A percentile compares a stretch with the other conserved stretches of the same genome.
phyloP scores from a whole-genome alignment of 2,329 filamentous ascomycete species.

The Colletotrichum sansevieriae region DNA sequence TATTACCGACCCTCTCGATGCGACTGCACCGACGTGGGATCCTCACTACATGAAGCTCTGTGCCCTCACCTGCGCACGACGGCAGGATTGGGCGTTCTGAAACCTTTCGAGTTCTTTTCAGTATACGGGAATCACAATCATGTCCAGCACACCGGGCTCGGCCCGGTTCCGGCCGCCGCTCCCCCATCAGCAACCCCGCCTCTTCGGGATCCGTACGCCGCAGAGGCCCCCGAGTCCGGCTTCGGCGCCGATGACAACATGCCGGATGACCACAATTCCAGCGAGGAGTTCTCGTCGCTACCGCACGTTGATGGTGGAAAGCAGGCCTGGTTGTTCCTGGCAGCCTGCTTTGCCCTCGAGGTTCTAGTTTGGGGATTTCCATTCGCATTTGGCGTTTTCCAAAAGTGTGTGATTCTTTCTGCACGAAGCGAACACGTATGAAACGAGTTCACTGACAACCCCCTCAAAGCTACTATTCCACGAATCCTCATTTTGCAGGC shows the following conservation, averaged over 20 bases:
- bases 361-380: conserved; percentile 73
- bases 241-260: conserved; percentile 11
- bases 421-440: too few relatives aligned
- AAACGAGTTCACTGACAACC: too few relatives aligned
- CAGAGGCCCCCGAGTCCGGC: conserved; percentile 6
- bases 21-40: too few relatives aligned
- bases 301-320: conserved; percentile 53
- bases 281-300: conserved; percentile 45
- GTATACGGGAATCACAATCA: background rate
- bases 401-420: conserved; percentile 54
- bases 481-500: conserved; percentile 68
- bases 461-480: conserved; percentile 66
- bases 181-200: conserved; percentile 4
- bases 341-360: conserved; percentile 61
- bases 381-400: conserved; percentile 78
- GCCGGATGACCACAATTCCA: conserved; percentile 4
- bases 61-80: too few relatives aligned
- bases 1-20: too few relatives aligned
- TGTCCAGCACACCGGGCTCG: conserved; percentile 9
- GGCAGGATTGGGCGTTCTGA: background rate
- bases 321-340: conserved; percentile 52
- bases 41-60: background rate
- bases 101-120: background rate
- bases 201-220: conserved; percentile 20
- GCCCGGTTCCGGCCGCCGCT: background rate